Evolutionary conservation across 75 land plant species (phyloP), one percentile per base, ranked within the genome.

Genomic region (Adiantum capillusveneris): DNA sequence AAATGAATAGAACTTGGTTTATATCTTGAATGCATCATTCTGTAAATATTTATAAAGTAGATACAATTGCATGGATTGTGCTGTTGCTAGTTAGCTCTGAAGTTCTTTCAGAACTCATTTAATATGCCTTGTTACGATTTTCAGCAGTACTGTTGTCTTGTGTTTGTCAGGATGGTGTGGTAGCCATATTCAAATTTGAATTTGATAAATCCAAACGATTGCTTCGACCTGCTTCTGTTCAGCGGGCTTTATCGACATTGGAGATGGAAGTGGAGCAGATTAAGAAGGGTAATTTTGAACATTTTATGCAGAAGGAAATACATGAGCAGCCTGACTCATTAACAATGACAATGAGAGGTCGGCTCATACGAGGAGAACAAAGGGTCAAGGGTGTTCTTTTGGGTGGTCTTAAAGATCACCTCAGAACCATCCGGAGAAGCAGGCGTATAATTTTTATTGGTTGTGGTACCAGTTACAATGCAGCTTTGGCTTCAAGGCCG

Each of bases 211-310:
- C 78, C 29, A 76, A 72, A 44, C 57, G 37, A 26, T 54, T 44
- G 29, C 65, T 82, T 46, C 77, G 89, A 51, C 87, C 87, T 62
- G 83, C 90, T 36, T 94, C 96, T 25, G 85, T 94, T 27, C 79
- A 89, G 48, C 90, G 98, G 53, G 96, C 98, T 17, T 70, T 94
- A 50, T 94, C 96, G 17, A 58, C 84, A 46, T 78, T 94, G 20
- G 90, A 86, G 53, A 83, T 94, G 96, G 98, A 94, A 62, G 98
- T 94, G 63, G 98, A 94, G 62, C 98, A 94, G 69, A 94, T 94
- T 56, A 86, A 86, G 58, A 94, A 89, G 62, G 98, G 98, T 31
- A 86, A 79, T 19, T 94, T 86, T 78, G 88, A 94, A 41, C 96
- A 94, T 58, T 89, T 79, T 36, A 94, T 94, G 98, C 90, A 93